Percentiles rank a stretch among this genome's conserved stretches.
phyloP scores from a whole-genome alignment of 2,329 filamentous ascomycete genomes.

The Phialocephala subalpina region DNA sequence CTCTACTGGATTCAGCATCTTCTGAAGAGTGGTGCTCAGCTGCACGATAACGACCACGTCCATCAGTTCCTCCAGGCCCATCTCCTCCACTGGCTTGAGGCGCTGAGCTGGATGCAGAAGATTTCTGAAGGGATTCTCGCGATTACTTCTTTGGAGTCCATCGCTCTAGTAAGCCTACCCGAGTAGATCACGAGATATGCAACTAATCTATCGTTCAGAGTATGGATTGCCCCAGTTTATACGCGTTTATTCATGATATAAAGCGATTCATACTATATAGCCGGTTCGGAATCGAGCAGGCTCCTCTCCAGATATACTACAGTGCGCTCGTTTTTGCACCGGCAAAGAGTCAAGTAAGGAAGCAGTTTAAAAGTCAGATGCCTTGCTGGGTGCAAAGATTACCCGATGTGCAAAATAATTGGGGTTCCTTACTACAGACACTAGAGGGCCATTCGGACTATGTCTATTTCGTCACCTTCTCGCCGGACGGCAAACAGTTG shows the following conservation, averaged over 20 bases:
- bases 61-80: constrained; percentile 45
- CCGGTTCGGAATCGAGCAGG: constrained; percentile 25
- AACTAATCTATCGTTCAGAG: constrained; percentile 16
- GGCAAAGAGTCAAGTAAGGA: neutral
- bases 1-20: constrained; percentile 47
- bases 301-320: constrained; percentile 31
- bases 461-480: constrained; percentile 10
- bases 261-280: constrained; percentile 29
- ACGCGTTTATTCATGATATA: constrained; percentile 28
- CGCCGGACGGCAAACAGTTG: constrained; percentile 19
- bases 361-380: constrained; percentile 8
- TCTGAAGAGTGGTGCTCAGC: constrained; percentile 37
- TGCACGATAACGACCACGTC: constrained; percentile 37
- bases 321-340: constrained; percentile 19
- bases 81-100: constrained; percentile 36
- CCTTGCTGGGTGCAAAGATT: neutral
- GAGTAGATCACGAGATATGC: neutral
- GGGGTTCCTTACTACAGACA: neutral
- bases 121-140: constrained; percentile 3
- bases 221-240: constrained; percentile 11
- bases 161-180: constrained; percentile 15
- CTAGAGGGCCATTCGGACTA: neutral
- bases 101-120: constrained; percentile 40
- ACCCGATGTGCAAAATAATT: neutral
- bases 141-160: constrained; percentile 21